Evolutionary conservation across 106 monocot species (phyloP).

Genomic region (Agapanthus africanus): DNA sequence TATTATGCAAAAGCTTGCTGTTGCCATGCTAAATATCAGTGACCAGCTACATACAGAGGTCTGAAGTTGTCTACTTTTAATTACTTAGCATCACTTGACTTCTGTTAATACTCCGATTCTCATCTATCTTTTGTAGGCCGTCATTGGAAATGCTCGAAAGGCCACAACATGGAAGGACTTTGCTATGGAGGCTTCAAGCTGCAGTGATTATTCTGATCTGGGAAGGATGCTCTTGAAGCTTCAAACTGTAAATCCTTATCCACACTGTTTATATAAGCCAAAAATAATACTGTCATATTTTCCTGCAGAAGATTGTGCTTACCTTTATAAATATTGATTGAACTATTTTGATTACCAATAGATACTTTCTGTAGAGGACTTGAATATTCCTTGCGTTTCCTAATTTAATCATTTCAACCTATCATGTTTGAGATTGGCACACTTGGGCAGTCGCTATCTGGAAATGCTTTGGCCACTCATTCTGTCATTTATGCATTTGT

Average conservation of each 20-base stretch:
- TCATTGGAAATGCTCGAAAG: constrained; percentile 57
- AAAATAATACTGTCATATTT: too few relatives aligned
- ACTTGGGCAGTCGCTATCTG: background rate
- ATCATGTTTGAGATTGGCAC: background rate
- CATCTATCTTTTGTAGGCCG: constrained; percentile 28
- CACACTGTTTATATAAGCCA: background rate
- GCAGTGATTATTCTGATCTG: constrained; percentile 60
- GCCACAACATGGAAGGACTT: constrained; percentile 61
- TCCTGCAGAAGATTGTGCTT: too few relatives aligned
- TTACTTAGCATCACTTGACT: constrained; percentile 1
- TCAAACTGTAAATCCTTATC: constrained; percentile 43
- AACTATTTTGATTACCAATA: background rate
- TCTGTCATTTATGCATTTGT: background rate
- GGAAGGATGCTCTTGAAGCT: constrained; percentile 77
- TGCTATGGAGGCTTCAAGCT: constrained; percentile 64
- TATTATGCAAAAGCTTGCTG: constrained; percentile 70
- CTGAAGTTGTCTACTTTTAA: background rate
- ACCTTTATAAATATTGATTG: too few relatives aligned
- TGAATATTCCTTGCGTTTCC: background rate
- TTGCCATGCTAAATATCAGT: constrained; percentile 56
- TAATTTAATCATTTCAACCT: background rate
- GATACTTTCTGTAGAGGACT: background rate
- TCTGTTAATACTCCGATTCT: constrained; percentile 1
- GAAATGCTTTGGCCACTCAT: background rate
- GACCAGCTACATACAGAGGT: constrained; percentile 80